Percentiles rank a stretch among this genome's conserved stretches.
Evolutionary conservation across 1,139 yeast genomes (phyloP).

Genomic region (Sugiyamaella sp.): DNA sequence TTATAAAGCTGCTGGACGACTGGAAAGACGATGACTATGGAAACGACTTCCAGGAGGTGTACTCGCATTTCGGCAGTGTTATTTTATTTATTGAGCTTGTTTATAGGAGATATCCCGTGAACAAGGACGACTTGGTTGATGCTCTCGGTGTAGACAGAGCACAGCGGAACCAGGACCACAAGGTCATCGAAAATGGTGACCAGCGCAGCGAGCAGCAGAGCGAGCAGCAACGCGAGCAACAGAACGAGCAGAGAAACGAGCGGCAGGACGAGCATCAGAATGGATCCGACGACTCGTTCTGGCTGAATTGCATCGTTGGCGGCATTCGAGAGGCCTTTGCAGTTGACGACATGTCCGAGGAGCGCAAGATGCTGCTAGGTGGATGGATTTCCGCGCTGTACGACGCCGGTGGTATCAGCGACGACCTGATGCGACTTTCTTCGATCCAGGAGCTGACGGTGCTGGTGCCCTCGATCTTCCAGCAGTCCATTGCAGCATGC

Average conservation of each 20-base stretch:
- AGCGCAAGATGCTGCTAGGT: slow-evolving; percentile 53
- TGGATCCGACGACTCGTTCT: slow-evolving; percentile 18
- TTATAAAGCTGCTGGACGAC: slow-evolving; percentile 43
- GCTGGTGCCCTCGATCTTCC: slow-evolving; percentile 71
- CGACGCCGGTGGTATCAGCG: slow-evolving; percentile 86
- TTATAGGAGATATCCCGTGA: slow-evolving; percentile 50
- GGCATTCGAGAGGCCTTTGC: slow-evolving; percentile 14
- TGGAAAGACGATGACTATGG: slow-evolving; percentile 48
- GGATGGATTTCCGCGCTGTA: slow-evolving; percentile 84
- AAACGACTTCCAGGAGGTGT: slow-evolving; percentile 67
- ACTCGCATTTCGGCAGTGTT: slow-evolving; percentile 65
- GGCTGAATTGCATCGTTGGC: slow-evolving; percentile 16
- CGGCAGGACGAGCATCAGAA: too few species aligned
- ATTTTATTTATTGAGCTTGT: slow-evolving; percentile 54
- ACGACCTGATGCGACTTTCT: slow-evolving; percentile 70
- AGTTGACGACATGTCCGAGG: slow-evolving; percentile 35
- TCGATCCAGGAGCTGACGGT: slow-evolving; percentile 68
- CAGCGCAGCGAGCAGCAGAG: neutral
- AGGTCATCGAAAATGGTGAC: neutral
- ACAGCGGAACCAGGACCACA: neutral
- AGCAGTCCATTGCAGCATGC: slow-evolving; percentile 70
- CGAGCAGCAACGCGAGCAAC: neutral
- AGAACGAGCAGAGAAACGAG: neutral
- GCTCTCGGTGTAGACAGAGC: neutral
- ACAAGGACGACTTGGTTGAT: slow-evolving; percentile 34